These are phyloP conservation scores for Podospora pseudoanserina DNA, from an alignment of 495 filamentous ascomycete species.

Conservation along the genomic window DNA sequence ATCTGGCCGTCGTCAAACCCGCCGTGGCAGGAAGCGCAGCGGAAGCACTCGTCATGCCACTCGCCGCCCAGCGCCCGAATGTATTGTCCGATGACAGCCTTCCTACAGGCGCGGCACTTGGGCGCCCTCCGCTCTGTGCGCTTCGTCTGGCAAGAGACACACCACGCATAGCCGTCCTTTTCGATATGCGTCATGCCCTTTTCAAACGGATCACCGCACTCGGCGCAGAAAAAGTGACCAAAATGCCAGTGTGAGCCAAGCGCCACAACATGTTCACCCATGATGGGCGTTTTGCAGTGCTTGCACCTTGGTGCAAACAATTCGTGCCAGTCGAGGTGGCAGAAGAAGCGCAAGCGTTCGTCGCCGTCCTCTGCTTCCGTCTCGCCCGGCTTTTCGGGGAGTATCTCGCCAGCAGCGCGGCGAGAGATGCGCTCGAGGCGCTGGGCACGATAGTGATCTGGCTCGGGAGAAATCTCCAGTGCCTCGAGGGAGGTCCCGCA, in stretches of 20 bases:
- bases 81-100: constrained; percentile 80
- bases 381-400: constrained; percentile 52
- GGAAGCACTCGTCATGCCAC: constrained; percentile 93
- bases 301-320: constrained; percentile 89
- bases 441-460: constrained; percentile 61
- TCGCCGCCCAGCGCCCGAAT: constrained; percentile 83
- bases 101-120: constrained; percentile 81
- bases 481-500: constrained; percentile 87
- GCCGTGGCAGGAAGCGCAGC: constrained; percentile 57
- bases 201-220: constrained; percentile 96
- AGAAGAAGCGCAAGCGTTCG: constrained; percentile 76
- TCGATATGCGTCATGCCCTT: constrained; percentile 84
- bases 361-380: constrained; percentile 67
- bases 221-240: constrained; percentile 98
- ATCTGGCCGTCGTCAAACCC: constrained; percentile 56
- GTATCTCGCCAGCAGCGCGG: constrained; percentile 54
- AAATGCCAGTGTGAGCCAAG: constrained; percentile 94
- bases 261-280: constrained; percentile 89
- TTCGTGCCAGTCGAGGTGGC: constrained; percentile 97
- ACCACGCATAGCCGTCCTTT: constrained; percentile 99
- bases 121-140: constrained; percentile 67
- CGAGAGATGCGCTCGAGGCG: constrained; percentile 67
- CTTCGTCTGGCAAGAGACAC: constrained; percentile 85
- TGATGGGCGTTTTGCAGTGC: constrained; percentile 97
- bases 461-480: constrained; percentile 93